Evolutionary conservation across 2,329 filamentous ascomycete genomes (phyloP), one percentile per base, ranked within the genome.

Genomic region (Aureobasidium leucospermi): DNA sequence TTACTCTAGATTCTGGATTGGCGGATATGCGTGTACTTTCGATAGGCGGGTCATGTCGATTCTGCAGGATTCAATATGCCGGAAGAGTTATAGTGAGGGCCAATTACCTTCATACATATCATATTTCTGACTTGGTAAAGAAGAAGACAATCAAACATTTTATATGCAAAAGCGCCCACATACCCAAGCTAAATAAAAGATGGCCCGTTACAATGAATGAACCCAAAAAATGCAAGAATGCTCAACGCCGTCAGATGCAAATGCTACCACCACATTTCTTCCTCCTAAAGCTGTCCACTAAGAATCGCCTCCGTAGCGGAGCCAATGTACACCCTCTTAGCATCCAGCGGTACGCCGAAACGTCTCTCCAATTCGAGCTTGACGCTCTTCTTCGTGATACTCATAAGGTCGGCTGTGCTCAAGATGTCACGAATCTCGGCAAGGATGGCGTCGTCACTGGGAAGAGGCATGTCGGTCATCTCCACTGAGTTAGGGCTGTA

Each of bases 341-440:
- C 80, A 71, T 97, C 92, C 61, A 99, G 81, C 61, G 86, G 84
- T 63, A 96, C 86, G 63, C 89, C 89, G 70, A 99, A 99, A 63
- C 92, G 84, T 69, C 85, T 85, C 80, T 99, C 94, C 60, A 99
- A 78, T 78, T 99, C 94, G 66, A 84, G 77, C 81, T 97, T 97
- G 75, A 99, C 89, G 67, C 89, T 90, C 84, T 99, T 99, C 85
- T 99, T 99, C 65, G 94, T 99, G 45, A 99, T 90, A 4, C 85
- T 92, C 94, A 99, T 99, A 70, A 99, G 77, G 75, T 99, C 94
- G 1, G 91, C 92, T 11, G 88, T 95, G 66, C 86, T 84, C 63
- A 99, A 78, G 64, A 99, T 96, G 69, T 96, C 91, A 55, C 94
- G 84, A 67, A 99, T 99, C 80, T 99, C 94, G 0, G 90, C 87